Base-by-base conservation (phyloP, 129 eudicot species). In the Artemisia annua region DNA sequence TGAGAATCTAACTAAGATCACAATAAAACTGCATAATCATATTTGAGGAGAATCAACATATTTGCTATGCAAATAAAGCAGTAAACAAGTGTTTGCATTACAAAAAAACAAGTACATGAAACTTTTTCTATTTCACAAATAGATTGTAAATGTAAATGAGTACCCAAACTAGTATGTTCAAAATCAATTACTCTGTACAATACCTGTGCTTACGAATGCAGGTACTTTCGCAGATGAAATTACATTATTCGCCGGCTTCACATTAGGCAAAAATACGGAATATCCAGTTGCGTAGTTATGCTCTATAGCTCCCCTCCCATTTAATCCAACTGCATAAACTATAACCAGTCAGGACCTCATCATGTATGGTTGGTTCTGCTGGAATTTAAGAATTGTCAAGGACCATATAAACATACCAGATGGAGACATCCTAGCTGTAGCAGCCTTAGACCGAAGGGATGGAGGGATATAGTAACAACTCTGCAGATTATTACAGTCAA, bases 401-500 rank as follows among this genome's bases (percentile, higher is more conserved):
- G 28, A 14, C 16, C 0, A 57, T 24, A 70, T 24, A 70, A 74
- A 79, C 80, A 65, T 58, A 87, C 90, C 88, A 60, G 88, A 80
- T 67, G 91, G 96, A 79, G 97, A 85, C 51, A 88, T 85, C 83
- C 81, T 86, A 43, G 72, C 63, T 22, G 77, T 59, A 80, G 82
- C 82, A 63, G 88, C 54, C 67, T 87, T 95, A 26, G 88, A 43
- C 43, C 97, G 93, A 54, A 95, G 86, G 54, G 94, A 88, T 52
- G 99, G 99, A 18, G 96, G 97, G 26, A 95, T 81, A 66, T 95
- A 90, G 70, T 86, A 86, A 81, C 97, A 90, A 57, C 87, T 90
- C 99, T 95, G 92, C 78, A 65, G 1, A 46, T 63, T 55, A 39
- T 16, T 20, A 69, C 19, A 28, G 18, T 3, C 1, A 16, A 58